phyloP scores from a whole-genome alignment of 768 basidiomycete genomes.

The Paxillus ammoniavirescens region DNA sequence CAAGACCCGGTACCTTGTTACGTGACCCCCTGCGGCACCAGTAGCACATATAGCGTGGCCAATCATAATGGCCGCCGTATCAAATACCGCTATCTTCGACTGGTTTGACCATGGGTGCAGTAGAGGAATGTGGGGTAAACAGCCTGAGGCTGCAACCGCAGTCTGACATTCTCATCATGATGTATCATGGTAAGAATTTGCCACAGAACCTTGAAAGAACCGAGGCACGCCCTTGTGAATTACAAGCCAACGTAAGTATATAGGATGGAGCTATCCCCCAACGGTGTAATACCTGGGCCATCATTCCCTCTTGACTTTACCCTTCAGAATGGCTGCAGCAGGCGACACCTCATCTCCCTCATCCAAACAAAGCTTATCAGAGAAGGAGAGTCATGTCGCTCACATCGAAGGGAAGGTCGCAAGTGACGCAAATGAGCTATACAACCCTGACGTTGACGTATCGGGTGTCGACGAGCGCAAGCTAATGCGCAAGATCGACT shows the following conservation, averaged over 20 bases:
- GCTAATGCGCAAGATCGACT: conserved; percentile 67
- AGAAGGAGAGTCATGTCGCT: conserved; percentile 2
- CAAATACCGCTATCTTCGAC: background rate
- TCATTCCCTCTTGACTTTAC: background rate
- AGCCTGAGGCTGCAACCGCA: too few species aligned
- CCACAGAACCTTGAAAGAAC: background rate
- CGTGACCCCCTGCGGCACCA: background rate
- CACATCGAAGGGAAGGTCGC: conserved; percentile 3
- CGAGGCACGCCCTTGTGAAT: background rate
- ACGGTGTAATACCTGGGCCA: background rate
- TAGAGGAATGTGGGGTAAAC: conserved; percentile 2
- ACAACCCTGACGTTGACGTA: conserved; percentile 51
- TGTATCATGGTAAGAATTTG: too few species aligned
- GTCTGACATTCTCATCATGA: background rate
- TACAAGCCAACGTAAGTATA: background rate
- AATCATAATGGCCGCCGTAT: background rate
- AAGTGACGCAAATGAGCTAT: conserved; percentile 10
- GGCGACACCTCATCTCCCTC: background rate
- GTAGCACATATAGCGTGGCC: too few species aligned
- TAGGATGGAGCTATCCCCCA: background rate
- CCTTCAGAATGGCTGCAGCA: background rate
- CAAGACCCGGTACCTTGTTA: too few species aligned
- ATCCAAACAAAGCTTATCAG: conserved; percentile 1
- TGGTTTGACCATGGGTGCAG: too few species aligned
- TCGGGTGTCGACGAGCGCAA: conserved; percentile 66